Evolutionary conservation across 2,329 filamentous ascomycete genomes (phyloP).

Genomic region (Penicillium expansum): DNA sequence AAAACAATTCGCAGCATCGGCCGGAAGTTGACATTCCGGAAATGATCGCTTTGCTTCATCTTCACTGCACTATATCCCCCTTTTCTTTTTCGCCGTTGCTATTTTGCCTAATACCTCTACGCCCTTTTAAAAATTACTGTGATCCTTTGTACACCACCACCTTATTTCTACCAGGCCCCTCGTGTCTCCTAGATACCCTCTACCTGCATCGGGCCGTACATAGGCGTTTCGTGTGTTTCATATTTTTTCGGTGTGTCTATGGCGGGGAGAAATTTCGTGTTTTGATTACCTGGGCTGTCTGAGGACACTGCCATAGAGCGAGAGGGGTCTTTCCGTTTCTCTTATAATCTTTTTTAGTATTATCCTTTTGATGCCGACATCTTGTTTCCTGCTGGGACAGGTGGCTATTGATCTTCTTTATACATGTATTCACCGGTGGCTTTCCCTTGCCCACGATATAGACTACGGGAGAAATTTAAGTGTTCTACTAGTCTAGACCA

Average conservation of each 20-base stretch:
- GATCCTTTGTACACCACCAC: slow-evolving; percentile 8
- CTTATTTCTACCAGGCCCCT: background rate
- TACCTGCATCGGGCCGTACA: slow-evolving; percentile 23
- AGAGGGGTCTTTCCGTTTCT: slow-evolving; percentile 20
- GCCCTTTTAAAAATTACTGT: background rate
- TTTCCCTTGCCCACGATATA: background rate
- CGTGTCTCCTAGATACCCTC: slow-evolving; percentile 25
- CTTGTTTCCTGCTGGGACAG: background rate
- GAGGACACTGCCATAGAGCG: slow-evolving; percentile 11
- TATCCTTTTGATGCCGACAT: background rate
- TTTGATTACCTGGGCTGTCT: background rate
- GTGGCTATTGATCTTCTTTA: background rate
- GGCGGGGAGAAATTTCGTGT: background rate
- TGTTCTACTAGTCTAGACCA: background rate
- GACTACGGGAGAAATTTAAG: background rate
- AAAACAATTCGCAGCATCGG: slow-evolving; percentile 38
- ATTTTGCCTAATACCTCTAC: slow-evolving; percentile 7
- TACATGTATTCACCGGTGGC: background rate
- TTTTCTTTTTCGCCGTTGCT: background rate
- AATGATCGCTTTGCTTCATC: slow-evolving; percentile 12
- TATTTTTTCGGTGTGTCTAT: slow-evolving; percentile 2
- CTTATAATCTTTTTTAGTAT: background rate
- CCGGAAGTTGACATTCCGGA: slow-evolving; percentile 35
- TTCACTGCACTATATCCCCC: background rate
- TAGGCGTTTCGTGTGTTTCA: slow-evolving; percentile 21